Conservation (phyloP, 129 eudicot species). For the Chrysanthemum lavandulifolium region DNA sequence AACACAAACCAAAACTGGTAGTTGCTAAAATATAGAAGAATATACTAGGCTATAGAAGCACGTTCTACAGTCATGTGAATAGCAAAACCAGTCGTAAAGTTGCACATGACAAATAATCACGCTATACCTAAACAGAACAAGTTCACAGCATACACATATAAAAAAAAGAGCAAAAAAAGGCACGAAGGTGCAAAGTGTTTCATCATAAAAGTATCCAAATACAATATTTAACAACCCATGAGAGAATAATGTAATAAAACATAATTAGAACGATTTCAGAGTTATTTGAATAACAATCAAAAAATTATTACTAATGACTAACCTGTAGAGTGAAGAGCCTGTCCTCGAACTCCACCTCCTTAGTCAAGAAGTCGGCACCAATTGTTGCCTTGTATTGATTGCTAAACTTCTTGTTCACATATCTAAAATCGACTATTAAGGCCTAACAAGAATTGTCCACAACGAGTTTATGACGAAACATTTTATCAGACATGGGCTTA, state of each 20-base stretch:
- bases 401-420: conserved; percentile 94
- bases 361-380: conserved; percentile 98
- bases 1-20: neutral
- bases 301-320: conserved; percentile 15
- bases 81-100: too few relatives aligned
- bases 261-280: neutral
- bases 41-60: too few relatives aligned
- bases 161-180: neutral
- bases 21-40: neutral
- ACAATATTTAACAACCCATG: neutral
- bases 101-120: too few relatives aligned
- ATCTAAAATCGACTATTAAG: conserved; percentile 51
- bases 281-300: neutral
- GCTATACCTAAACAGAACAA: neutral
- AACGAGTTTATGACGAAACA: neutral
- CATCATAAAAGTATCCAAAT: neutral
- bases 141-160: neutral
- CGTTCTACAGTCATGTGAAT: too few relatives aligned
- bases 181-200: too few relatives aligned
- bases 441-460: conserved; percentile 34
- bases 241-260: neutral
- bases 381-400: conserved; percentile 97
- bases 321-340: conserved; percentile 98
- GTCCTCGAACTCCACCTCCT: conserved; percentile 96
- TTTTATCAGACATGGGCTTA: too few relatives aligned